Percentiles rank a stretch among this genome's conserved stretches.
phyloP scores from a whole-genome alignment of 1,139 yeast species.

The Yamadazyma atmosphaerica region DNA sequence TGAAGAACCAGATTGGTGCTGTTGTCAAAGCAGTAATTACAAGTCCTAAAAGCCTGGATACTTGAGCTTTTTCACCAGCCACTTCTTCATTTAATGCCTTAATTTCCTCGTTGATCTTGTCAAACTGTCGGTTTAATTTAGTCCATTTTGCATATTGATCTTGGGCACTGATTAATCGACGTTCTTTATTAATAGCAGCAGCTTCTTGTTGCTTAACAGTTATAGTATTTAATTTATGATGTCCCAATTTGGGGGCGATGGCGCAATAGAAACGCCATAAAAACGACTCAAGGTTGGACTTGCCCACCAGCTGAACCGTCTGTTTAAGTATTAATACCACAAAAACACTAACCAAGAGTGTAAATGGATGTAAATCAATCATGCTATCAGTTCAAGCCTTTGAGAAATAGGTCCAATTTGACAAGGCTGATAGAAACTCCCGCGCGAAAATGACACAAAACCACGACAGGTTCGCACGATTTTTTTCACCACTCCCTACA shows the following conservation, averaged over 20 bases:
- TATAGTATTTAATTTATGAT: constrained; percentile 32
- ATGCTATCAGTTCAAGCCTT: neutral
- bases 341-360: constrained; percentile 28
- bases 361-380: constrained; percentile 32
- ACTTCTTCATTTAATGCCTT: constrained; percentile 40
- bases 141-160: constrained; percentile 98
- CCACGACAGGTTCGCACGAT: too few species aligned
- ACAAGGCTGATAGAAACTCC: neutral
- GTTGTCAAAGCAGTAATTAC: constrained; percentile 32
- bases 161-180: constrained; percentile 74
- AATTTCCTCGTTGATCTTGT: constrained; percentile 56
- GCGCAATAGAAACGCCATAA: constrained; percentile 44
- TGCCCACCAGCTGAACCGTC: constrained; percentile 34
- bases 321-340: constrained; percentile 33
- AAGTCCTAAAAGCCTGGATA: constrained; percentile 32
- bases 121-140: constrained; percentile 73
- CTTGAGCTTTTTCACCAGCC: constrained; percentile 33
- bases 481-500: too few species aligned
- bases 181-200: constrained; percentile 46
- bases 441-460: neutral
- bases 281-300: constrained; percentile 30
- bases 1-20: constrained; percentile 49
- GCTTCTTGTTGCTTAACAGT: constrained; percentile 47
- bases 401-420: neutral
- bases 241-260: constrained; percentile 33